phyloP scores from a whole-genome alignment of 148 eudicot species.

The Mesembryanthemum crystallinum region DNA sequence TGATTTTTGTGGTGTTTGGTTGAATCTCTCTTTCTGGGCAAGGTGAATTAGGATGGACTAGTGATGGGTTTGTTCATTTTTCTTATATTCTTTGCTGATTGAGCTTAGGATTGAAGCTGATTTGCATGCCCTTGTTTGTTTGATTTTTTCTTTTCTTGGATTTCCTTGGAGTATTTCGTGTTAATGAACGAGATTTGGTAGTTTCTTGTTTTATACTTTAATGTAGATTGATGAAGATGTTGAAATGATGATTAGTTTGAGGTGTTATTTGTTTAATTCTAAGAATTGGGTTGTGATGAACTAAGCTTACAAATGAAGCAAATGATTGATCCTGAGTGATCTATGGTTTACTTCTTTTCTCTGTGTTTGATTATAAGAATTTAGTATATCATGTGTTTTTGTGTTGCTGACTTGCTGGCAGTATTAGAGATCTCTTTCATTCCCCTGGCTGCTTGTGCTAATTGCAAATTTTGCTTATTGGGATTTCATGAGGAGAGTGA shows the following conservation, averaged over 20 bases:
- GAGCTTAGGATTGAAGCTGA: conserved; percentile 13
- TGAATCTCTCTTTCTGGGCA: conserved; percentile 15
- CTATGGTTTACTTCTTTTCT: conserved; percentile 6
- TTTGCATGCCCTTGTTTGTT: conserved; percentile 15
- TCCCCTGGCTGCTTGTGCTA: neutral
- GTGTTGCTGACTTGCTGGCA: neutral
- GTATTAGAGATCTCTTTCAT: neutral
- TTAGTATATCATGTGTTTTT: neutral
- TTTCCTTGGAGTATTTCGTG: neutral
- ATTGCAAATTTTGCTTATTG: neutral
- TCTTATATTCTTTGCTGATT: neutral
- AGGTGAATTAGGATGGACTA: conserved; percentile 10
- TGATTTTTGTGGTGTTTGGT: neutral
- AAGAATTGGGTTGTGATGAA: conserved; percentile 11
- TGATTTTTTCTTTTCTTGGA: conserved; percentile 1
- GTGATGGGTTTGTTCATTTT: conserved; percentile 20
- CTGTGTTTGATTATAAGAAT: neutral
- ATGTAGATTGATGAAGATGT: conserved; percentile 22
- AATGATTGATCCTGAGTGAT: conserved; percentile 11
- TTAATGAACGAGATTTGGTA: conserved; percentile 8
- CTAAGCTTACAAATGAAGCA: conserved; percentile 14
- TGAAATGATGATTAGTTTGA: conserved; percentile 6
- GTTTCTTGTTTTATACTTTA: neutral
- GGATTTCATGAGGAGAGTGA: neutral
- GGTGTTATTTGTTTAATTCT: conserved; percentile 4